Percentiles rank a stretch among this genome's conserved stretches.
Conservation (phyloP, 257 asterid genomes). For the Solanum chiquidenum region DNA sequence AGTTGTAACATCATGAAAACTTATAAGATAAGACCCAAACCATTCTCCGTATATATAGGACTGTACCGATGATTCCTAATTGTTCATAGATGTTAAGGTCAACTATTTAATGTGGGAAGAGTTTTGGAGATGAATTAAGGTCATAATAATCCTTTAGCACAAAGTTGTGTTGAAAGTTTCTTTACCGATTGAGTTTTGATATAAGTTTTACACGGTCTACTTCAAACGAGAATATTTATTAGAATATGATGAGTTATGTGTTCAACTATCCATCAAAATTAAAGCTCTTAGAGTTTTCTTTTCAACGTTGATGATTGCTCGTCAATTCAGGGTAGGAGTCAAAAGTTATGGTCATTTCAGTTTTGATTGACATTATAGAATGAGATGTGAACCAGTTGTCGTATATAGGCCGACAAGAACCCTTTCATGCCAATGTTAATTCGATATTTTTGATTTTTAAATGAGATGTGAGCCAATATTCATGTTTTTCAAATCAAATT, state of each 20-base stretch:
- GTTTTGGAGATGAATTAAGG: neutral
- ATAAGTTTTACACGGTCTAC: neutral
- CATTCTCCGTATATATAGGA: neutral
- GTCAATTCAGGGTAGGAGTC: neutral
- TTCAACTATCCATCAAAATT: neutral
- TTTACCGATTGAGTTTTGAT: neutral
- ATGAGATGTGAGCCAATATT: too few relatives aligned
- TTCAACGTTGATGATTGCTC: neutral
- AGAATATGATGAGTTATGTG: neutral
- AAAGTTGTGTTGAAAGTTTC: neutral
- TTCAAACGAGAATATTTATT: neutral
- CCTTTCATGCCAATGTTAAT: neutral
- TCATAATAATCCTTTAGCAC: neutral
- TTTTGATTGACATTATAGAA: too few relatives aligned
- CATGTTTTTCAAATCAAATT: neutral
- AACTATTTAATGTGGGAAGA: neutral
- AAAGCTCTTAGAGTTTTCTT: neutral
- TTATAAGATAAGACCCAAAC: too few relatives aligned
- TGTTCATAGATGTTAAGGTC: neutral
- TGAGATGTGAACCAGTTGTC: neutral
- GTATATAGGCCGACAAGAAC: neutral
- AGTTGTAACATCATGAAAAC: neutral
- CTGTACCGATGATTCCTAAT: neutral
- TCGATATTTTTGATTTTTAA: too few relatives aligned
- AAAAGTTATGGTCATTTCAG: neutral